These are phyloP conservation scores for Penicillium hesseltinei DNA, from an alignment of 2,329 filamentous ascomycete species.

Conservation along the genomic window DNA sequence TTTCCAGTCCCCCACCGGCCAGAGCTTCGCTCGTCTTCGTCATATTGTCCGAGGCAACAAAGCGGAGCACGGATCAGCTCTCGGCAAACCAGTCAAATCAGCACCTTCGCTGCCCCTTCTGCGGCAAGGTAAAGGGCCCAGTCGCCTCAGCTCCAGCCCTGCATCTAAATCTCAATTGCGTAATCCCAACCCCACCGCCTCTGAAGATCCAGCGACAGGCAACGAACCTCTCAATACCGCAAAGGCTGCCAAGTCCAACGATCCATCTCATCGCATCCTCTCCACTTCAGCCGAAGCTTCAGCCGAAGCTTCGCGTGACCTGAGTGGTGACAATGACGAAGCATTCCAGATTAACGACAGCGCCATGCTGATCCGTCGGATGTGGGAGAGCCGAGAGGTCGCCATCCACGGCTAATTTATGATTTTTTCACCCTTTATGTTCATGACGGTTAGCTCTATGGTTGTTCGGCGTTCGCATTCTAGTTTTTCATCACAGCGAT, in stretches of 20 bases:
- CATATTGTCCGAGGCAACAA: slow-evolving; percentile 25
- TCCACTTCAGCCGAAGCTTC: slow-evolving; percentile 40
- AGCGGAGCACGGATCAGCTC: slow-evolving; percentile 20
- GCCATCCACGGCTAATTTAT: slow-evolving; percentile 33
- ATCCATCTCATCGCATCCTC: slow-evolving; percentile 36
- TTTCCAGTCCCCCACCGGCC: slow-evolving; percentile 45
- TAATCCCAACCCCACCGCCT: slow-evolving; percentile 21
- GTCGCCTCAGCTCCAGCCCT: slow-evolving; percentile 21
- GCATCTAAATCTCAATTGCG: slow-evolving; percentile 25
- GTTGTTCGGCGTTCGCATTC: slow-evolving; percentile 16
- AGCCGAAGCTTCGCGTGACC: slow-evolving; percentile 29
- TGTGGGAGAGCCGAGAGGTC: slow-evolving; percentile 46
- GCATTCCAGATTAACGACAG: slow-evolving; percentile 31
- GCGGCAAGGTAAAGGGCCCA: slow-evolving; percentile 25
- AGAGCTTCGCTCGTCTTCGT: slow-evolving; percentile 44
- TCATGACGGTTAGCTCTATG: slow-evolving; percentile 16
- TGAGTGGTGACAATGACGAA: slow-evolving; percentile 23
- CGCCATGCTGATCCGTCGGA: slow-evolving; percentile 43
- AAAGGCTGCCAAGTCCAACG: slow-evolving; percentile 24
- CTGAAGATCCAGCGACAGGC: slow-evolving; percentile 32
- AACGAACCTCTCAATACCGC: slow-evolving; percentile 25
- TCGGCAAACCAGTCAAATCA: slow-evolving; percentile 36
- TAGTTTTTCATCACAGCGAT: slow-evolving; percentile 2
- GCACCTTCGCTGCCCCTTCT: slow-evolving; percentile 35
- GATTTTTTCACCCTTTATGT: slow-evolving; percentile 16